Evolutionary conservation across 1,284 basidiomycete species (phyloP), one percentile per base, ranked within the genome.

Genomic region (Sparassis latifolia): DNA sequence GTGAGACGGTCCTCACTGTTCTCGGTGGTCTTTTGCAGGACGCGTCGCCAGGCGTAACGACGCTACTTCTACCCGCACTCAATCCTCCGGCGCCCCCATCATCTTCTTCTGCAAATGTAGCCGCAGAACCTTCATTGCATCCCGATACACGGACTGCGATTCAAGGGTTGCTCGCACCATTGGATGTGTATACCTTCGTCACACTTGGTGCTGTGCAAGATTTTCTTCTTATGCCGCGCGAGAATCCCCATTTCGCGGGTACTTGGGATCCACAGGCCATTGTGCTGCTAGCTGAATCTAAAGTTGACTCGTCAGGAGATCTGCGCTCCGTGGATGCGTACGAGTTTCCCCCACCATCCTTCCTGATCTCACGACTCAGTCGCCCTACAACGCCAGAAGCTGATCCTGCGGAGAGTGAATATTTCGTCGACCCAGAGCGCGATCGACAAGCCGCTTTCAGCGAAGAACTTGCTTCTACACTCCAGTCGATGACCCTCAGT

Each of bases 11-110:
- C 2, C 69, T 97, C 9, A 77, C 88, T 0, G 74, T 96, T 5
- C 75, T 97, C 10, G 93, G 93, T 12, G 93, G 93, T 1, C 73
- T 84, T 40, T 66, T 74, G 30, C 61, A 69, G 1, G 72, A 71
- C 39, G 79, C 87, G 45, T 69, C 77, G 5, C 71, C 80, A 0
- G 90, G 89, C 4, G 67, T 95, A 48, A 86, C 82, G 37, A 73
- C 84, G 12, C 70, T 89, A 39, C 82, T 84, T 58, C 71, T 96
- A 39, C 88, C 90, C 5, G 72, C 86, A 2, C 89, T 89, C 62
- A 76, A 80, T 53, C 81, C 86, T 2, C 66, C 79, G 0, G 73
- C 79, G 44, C 79, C 86, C 2, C 68, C 79, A 0, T 66, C 74
- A 4, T 69, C 75, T 3, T 65, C 76, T 12, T 55, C 69, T 2